Evolutionary conservation across 305 asterid genomes (phyloP).

Genomic region (Rubia peregrina): DNA sequence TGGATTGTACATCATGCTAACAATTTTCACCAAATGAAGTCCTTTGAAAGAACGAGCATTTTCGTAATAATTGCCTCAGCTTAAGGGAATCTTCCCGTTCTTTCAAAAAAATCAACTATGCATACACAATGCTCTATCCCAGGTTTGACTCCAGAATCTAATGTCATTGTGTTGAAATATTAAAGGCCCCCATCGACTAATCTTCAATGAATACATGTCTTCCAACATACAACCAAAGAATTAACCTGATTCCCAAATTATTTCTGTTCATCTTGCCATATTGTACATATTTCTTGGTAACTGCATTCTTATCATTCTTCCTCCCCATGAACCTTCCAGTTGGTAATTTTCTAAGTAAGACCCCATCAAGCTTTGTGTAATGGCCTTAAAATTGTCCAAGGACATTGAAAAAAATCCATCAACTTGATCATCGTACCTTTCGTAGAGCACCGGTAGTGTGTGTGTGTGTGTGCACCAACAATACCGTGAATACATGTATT

Average conservation of each 20-base stretch:
- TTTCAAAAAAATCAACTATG: constrained; percentile 77
- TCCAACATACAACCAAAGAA: neutral
- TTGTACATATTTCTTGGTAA: neutral
- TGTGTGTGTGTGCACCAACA: constrained; percentile 65
- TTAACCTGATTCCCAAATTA: neutral
- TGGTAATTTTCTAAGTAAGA: constrained; percentile 57
- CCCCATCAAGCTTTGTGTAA: constrained; percentile 55
- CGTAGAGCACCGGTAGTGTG: constrained; percentile 68
- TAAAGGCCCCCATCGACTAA: constrained; percentile 66
- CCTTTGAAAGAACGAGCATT: constrained; percentile 71
- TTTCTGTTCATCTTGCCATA: constrained; percentile 4
- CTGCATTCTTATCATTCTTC: constrained; percentile 40
- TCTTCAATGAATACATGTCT: constrained; percentile 80
- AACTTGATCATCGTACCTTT: constrained; percentile 57
- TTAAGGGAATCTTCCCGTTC: constrained; percentile 65
- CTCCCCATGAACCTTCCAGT: constrained; percentile 34
- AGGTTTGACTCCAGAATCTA: constrained; percentile 48
- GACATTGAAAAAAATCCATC: constrained; percentile 45
- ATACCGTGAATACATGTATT: constrained; percentile 37
- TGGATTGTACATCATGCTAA: constrained; percentile 65
- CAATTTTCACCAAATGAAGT: constrained; percentile 71
- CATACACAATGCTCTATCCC: constrained; percentile 79
- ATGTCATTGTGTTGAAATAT: constrained; percentile 55
- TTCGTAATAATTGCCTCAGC: constrained; percentile 57
- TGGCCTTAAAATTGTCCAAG: constrained; percentile 46